Conservation (phyloP, 2,329 filamentous ascomycete species). For the Fusarium heterosporum region DNA sequence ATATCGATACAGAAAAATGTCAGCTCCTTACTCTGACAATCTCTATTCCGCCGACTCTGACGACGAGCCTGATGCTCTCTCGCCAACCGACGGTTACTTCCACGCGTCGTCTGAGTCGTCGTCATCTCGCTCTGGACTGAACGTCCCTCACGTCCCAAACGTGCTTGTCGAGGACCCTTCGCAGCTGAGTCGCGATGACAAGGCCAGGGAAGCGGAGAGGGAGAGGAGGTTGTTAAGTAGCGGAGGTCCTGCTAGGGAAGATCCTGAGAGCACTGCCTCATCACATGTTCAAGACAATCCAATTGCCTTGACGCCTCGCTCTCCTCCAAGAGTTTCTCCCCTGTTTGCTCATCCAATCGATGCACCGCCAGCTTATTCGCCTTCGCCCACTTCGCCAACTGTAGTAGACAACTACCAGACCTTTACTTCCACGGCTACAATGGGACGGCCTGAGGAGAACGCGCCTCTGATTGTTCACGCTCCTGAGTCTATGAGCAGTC, state of each 20-base stretch:
- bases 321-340: slow-evolving; percentile 13
- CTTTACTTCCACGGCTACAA: slow-evolving; percentile 52
- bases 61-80: slow-evolving; percentile 55
- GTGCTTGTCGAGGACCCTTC: slow-evolving; percentile 63
- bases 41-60: slow-evolving; percentile 58
- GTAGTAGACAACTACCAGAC: slow-evolving; percentile 57
- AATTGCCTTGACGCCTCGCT: slow-evolving; percentile 9
- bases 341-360: slow-evolving; percentile 48
- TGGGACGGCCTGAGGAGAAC: slow-evolving; percentile 59
- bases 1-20: slow-evolving; percentile 53
- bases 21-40: slow-evolving; percentile 61
- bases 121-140: slow-evolving; percentile 44
- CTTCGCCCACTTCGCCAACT: slow-evolving; percentile 54
- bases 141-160: slow-evolving; percentile 60
- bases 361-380: slow-evolving; percentile 65
- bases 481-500: slow-evolving; percentile 61
- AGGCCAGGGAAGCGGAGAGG: slow-evolving; percentile 59
- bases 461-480: slow-evolving; percentile 56
- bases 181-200: slow-evolving; percentile 54
- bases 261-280: not conserved
- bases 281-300: not conserved
- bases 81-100: slow-evolving; percentile 66
- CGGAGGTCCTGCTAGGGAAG: not conserved
- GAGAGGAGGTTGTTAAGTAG: slow-evolving; percentile 53
- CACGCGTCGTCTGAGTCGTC: slow-evolving; percentile 51